Evolutionary conservation across 345 rosid genomes (phyloP).

Genomic region (Alliaria petiolata): DNA sequence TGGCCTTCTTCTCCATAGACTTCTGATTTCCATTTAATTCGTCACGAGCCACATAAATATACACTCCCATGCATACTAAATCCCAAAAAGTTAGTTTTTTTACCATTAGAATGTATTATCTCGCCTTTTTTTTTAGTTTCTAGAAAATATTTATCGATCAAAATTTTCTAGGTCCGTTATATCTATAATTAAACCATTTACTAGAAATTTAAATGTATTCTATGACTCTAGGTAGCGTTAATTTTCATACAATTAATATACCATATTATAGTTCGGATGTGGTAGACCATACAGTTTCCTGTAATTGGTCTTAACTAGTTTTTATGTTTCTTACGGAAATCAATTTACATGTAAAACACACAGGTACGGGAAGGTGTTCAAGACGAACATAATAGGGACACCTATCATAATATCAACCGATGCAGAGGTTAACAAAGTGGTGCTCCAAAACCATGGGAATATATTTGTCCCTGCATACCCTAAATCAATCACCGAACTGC

Average conservation of each 20-base stretch:
- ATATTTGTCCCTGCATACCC: conserved; percentile 85
- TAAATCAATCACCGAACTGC: conserved; percentile 61
- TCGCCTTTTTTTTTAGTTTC: neutral
- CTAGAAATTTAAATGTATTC: neutral
- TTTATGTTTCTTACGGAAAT: neutral
- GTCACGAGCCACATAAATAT: neutral
- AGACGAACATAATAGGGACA: conserved; percentile 83
- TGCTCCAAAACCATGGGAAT: conserved; percentile 81
- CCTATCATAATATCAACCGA: conserved; percentile 92
- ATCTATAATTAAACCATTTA: neutral
- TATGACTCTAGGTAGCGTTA: neutral
- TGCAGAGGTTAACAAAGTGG: conserved; percentile 83
- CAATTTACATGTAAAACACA: neutral
- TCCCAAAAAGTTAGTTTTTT: neutral
- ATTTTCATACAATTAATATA: neutral
- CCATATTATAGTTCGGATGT: neutral
- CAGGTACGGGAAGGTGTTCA: conserved; percentile 88
- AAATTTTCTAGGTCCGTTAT: neutral
- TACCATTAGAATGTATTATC: neutral
- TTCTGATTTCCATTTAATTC: conserved; percentile 30
- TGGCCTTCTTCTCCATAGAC: conserved; percentile 17
- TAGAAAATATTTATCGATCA: neutral
- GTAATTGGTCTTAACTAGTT: neutral
- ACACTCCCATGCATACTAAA: neutral
- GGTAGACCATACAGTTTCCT: neutral